Conservation (phyloP, 2,329 filamentous ascomycete genomes). For the Sporothrix mexicana region DNA sequence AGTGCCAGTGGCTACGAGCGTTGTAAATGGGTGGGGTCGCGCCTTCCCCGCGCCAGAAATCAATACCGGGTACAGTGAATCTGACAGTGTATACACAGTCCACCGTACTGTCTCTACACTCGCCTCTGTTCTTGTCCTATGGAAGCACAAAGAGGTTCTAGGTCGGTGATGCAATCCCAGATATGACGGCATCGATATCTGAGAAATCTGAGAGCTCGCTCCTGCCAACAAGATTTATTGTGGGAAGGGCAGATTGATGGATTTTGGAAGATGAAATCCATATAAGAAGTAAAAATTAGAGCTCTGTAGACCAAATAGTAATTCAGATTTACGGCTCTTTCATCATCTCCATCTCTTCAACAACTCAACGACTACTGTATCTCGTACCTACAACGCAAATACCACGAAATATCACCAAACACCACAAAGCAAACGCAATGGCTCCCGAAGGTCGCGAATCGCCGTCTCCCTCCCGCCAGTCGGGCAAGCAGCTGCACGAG, state of each 20-base stretch:
- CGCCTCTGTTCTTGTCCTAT: background rate
- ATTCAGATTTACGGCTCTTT: no score
- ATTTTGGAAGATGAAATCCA: background rate
- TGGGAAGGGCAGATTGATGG: background rate
- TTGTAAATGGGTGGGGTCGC: slow-evolving; percentile 6
- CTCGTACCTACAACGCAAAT: background rate
- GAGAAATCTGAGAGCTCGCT: background rate
- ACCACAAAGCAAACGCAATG: slow-evolving; percentile 43
- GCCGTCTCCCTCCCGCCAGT: slow-evolving; percentile 72
- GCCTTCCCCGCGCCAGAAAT: background rate
- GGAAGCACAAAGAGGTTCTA: slow-evolving; percentile 11
- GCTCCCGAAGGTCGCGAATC: slow-evolving; percentile 76
- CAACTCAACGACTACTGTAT: background rate
- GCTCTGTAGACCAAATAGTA: background rate
- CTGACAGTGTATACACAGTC: background rate
- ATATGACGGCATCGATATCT: slow-evolving; percentile 30
- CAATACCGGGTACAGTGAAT: background rate
- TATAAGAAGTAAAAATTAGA: background rate
- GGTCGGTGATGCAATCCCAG: slow-evolving; percentile 24
- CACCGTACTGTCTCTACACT: background rate
- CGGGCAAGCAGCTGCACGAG: slow-evolving; percentile 66
- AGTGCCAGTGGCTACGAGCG: background rate
- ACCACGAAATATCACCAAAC: background rate
- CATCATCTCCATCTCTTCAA: background rate
- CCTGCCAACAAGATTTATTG: background rate